Conservation (phyloP, 2,329 filamentous ascomycete species). For the Nannizziopsis arthrosporioides region DNA sequence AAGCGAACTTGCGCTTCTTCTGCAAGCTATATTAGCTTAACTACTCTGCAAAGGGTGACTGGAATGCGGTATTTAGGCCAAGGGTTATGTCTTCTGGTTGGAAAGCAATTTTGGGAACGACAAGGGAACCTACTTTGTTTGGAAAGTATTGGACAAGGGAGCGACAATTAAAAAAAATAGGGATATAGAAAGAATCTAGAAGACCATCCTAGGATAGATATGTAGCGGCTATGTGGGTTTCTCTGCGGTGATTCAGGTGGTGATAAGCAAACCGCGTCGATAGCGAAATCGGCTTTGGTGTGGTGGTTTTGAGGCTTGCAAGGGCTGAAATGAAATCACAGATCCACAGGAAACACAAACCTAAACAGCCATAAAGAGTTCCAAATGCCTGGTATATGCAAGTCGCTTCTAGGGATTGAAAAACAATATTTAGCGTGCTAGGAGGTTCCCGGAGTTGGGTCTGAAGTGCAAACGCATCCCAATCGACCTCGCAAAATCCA, state of each 20-base stretch:
- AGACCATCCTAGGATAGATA: neutral
- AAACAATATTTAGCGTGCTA: neutral
- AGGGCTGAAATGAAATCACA: slow-evolving; percentile 1
- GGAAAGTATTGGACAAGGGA: neutral
- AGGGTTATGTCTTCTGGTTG: neutral
- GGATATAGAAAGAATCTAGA: neutral
- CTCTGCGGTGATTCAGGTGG: neutral
- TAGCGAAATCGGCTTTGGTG: slow-evolving; percentile 7
- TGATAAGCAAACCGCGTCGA: neutral
- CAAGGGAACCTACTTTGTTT: neutral
- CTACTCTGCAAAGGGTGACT: neutral
- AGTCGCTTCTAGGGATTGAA: neutral
- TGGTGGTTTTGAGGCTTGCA: neutral
- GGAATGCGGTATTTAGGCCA: neutral
- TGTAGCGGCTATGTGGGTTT: neutral
- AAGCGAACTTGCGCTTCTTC: neutral
- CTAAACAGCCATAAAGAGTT: neutral
- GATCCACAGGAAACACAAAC: slow-evolving; percentile 2
- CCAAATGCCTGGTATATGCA: neutral
- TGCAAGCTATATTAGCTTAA: neutral
- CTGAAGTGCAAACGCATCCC: no score
- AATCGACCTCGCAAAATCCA: no score
- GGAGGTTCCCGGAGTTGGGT: no score
- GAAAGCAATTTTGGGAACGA: neutral
- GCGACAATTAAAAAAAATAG: slow-evolving; percentile 1